Evolutionary conservation across 2,329 filamentous ascomycete species (phyloP).

Genomic region (Davidsoniella neocaledoniae): DNA sequence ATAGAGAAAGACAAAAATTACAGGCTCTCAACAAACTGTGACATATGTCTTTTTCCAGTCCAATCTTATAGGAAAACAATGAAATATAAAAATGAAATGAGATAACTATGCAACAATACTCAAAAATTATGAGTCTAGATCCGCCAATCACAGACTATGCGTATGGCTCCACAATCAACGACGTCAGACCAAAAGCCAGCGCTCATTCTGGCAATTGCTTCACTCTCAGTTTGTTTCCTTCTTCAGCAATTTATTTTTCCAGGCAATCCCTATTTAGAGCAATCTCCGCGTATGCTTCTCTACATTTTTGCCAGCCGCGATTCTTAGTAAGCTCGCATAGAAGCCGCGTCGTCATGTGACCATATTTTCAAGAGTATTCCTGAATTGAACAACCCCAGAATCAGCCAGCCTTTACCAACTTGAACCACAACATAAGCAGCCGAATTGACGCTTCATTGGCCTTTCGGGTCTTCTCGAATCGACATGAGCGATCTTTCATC

Average conservation of each 20-base stretch:
- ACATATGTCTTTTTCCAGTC: no score
- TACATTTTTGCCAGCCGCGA: neutral
- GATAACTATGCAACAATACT: neutral
- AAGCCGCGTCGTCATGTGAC: no score
- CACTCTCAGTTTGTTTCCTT: neutral
- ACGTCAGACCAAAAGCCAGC: conserved; percentile 1
- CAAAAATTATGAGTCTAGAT: neutral
- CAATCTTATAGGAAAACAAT: neutral
- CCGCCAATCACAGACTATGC: conserved; percentile 1
- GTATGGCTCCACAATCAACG: conserved; percentile 9
- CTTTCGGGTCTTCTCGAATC: neutral
- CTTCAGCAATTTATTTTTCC: neutral
- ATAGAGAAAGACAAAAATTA: no score
- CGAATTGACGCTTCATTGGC: no score
- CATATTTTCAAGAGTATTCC: no score
- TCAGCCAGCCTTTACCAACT: neutral
- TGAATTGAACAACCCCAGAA: no score
- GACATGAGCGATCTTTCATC: conserved; percentile 75
- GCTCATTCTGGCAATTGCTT: neutral
- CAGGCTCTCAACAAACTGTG: no score
- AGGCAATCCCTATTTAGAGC: neutral
- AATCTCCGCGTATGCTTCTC: neutral
- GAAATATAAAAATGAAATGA: neutral
- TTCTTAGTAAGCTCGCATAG: neutral
- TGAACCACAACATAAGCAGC: no score